Percentiles rank a stretch among this genome's conserved stretches.
These are phyloP conservation scores for Chytriomyces confervae DNA, from an alignment of 192 early-diverging fungal genomes.

Conservation along the genomic window DNA sequence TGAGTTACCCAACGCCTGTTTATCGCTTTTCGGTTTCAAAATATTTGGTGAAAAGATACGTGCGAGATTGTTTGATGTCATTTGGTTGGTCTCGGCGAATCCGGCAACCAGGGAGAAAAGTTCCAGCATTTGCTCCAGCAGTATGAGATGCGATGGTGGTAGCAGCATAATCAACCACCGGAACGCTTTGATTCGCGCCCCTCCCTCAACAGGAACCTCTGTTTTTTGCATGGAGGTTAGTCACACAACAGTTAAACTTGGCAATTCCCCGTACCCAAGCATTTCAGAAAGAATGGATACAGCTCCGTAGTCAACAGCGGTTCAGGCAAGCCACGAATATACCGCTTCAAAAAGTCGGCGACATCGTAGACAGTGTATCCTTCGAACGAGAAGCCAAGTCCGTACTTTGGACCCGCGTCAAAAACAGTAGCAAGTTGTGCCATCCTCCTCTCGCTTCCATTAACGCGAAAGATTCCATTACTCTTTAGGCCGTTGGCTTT, in stretches of 20 bases:
- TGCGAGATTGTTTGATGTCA: constrained; percentile 52
- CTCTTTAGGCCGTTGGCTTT: constrained; percentile 42
- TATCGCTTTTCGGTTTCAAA: constrained; percentile 46
- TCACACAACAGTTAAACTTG: not conserved
- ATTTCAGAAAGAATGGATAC: constrained; percentile 52
- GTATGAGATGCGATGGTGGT: constrained; percentile 50
- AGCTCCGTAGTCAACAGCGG: constrained; percentile 54
- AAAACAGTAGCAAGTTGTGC: constrained; percentile 43
- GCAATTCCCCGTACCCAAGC: constrained; percentile 37
- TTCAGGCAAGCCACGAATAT: constrained; percentile 53
- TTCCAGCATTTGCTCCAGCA: constrained; percentile 52
- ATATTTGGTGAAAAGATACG: constrained; percentile 57
- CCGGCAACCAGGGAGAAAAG: constrained; percentile 42
- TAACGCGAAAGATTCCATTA: constrained; percentile 58
- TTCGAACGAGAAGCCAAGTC: constrained; percentile 50
- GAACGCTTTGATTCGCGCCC: constrained; percentile 45
- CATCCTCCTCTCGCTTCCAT: constrained; percentile 54
- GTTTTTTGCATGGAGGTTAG: not conserved
- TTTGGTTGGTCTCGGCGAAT: constrained; percentile 47
- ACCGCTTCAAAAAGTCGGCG: constrained; percentile 57
- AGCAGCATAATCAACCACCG: constrained; percentile 56
- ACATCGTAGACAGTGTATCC: constrained; percentile 59
- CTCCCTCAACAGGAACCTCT: constrained; percentile 53
- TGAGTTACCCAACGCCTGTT: constrained; percentile 39
- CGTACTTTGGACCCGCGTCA: constrained; percentile 52